A percentile compares a stretch with the other conserved stretches of the same genome.
phyloP scores from a whole-genome alignment of 208 protist genomes.

The Trypanosoma melophagium region DNA sequence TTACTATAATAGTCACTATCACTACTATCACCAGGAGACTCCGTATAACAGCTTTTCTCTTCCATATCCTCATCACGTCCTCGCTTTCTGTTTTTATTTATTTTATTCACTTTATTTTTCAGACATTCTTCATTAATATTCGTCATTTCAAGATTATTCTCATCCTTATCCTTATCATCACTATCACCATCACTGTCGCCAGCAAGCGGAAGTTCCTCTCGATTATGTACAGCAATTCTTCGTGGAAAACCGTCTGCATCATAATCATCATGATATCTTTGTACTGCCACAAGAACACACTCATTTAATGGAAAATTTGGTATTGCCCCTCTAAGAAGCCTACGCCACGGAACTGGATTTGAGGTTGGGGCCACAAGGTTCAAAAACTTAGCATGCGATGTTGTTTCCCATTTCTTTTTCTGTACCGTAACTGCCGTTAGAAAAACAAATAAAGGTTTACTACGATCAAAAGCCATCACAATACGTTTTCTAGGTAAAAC shows the following conservation, averaged over 20 bases:
- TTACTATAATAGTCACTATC: background rate
- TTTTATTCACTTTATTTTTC: background rate
- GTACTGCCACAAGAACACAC: constrained; percentile 25
- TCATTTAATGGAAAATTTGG: constrained; percentile 18
- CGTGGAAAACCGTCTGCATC: background rate
- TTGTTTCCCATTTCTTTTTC: constrained; percentile 15
- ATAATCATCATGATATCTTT: constrained; percentile 5
- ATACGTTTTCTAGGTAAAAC: constrained; percentile 42
- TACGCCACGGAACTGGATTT: constrained; percentile 35
- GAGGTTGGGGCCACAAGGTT: constrained; percentile 29
- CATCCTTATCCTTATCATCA: background rate
- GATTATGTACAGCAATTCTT: background rate
- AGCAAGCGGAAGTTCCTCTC: background rate
- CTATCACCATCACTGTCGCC: background rate
- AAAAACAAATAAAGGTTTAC: constrained; percentile 47
- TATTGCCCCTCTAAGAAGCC: constrained; percentile 4
- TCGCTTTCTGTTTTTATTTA: background rate
- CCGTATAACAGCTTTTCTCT: background rate
- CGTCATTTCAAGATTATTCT: background rate
- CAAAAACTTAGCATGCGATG: background rate
- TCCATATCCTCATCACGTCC: background rate
- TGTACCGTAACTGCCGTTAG: constrained; percentile 26
- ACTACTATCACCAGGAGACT: background rate
- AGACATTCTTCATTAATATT: background rate
- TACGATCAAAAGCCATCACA: constrained; percentile 47